Evolutionary conservation across 352 stramenopile species (phyloP), one percentile per base, ranked within the genome.

Genomic region (Pythium aristosporum): DNA sequence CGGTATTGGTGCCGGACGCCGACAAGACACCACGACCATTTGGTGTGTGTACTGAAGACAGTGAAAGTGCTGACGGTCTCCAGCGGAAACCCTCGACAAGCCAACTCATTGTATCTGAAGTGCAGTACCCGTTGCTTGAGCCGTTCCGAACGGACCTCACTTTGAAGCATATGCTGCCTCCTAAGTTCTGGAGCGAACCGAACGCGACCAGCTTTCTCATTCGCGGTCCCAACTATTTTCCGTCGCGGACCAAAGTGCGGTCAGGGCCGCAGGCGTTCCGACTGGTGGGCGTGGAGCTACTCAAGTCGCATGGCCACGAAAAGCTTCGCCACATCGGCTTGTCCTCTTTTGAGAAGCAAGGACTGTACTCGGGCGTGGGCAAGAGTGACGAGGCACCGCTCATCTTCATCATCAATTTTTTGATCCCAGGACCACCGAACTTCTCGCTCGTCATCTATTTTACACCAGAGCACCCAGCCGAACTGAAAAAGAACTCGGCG

Each of bases 171-270:
- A 69, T 72, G 0, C 61, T 92, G 12, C 67, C 81, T 10, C 88
- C 83, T 10, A 90, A 92, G 57, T 92, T 83, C 58, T 94, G 86
- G 86, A 92, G 82, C 62, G 86, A 94, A n/a, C 86, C 86, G 1
- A 77, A 73, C 23, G 84, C 80, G 6, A 62, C 62, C 7, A 77
- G 75, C 21, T 92, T 92, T 55, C 71, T 89, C 34, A 68, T 94
- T 6, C 82, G 86, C 23, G 79, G 86, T 12, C 70, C 79, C 1
- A 72, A 87, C 42, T 94, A 92, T 65, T 73, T 90, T 50, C 73
- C 80, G 2, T 80, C 77, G 3, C 77, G 74, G 36, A 76, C 66
- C 0, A 94, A 94, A 63, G 44, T 88, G 3, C 77, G 77, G 3
- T 92, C 86, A 1, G 57, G 62, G 15, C 76, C 69, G 30, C 85